Conservation (phyloP, 331 rosid genomes). For the Acacia pycnantha region DNA sequence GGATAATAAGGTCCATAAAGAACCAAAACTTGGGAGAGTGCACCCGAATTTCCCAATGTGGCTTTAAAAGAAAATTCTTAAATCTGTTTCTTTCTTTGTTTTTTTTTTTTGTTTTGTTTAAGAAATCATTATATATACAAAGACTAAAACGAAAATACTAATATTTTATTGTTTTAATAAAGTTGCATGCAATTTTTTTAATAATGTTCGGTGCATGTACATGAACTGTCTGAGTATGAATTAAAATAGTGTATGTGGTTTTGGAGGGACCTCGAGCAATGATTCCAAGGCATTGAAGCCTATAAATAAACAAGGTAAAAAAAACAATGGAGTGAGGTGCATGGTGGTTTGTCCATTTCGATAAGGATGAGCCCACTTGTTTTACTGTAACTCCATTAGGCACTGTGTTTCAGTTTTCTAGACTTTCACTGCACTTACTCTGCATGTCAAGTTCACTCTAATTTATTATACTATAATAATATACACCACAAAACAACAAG, state of each 20-base stretch:
- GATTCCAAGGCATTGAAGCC: constrained; percentile 41
- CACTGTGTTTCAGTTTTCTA: constrained; percentile 46
- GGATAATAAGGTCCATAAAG: neutral
- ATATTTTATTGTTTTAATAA: neutral
- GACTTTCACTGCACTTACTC: constrained; percentile 4
- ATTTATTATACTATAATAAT: neutral
- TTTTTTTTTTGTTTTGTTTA: too few species aligned
- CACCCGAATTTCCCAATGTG: too few species aligned
- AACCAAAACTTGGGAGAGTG: constrained; percentile 22
- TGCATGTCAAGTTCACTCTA: neutral
- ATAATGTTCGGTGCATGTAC: neutral
- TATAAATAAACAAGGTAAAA: constrained; percentile 38
- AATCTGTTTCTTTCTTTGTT: too few species aligned
- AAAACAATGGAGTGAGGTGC: constrained; percentile 4
- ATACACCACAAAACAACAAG: neutral
- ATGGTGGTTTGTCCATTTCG: constrained; percentile 41
- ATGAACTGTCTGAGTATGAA: neutral
- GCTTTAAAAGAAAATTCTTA: too few species aligned
- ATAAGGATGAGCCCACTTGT: constrained; percentile 39
- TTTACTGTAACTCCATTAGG: constrained; percentile 27
- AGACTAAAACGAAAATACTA: too few species aligned
- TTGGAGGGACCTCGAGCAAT: constrained; percentile 40
- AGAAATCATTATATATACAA: too few species aligned
- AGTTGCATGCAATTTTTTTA: neutral
- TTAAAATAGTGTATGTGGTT: neutral